Conservation (phyloP, 73 alveolate genomes). For the Blepharisma stoltei region DNA sequence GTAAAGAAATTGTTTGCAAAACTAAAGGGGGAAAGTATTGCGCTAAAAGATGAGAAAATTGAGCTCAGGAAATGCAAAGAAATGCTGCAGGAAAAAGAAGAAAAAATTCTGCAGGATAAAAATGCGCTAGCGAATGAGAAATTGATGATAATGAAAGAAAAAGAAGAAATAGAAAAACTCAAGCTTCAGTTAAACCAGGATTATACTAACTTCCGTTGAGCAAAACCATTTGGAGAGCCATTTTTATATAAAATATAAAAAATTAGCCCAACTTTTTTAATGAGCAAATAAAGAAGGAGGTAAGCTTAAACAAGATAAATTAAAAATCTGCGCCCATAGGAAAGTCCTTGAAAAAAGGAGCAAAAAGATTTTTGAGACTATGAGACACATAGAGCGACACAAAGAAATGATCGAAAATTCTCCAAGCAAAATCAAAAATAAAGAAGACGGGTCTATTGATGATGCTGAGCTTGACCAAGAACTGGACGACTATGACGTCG, state of each 20-base stretch:
- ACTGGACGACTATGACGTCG: no score
- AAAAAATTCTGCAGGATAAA: background rate
- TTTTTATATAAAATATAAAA: no score
- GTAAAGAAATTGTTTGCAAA: background rate
- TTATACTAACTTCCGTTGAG: no score
- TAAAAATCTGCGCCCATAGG: background rate
- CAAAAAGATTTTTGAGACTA: background rate
- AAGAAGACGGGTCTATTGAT: no score
- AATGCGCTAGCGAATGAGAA: background rate
- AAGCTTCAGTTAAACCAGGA: background rate
- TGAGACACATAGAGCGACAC: background rate
- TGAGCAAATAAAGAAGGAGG: no score
- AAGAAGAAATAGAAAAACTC: background rate
- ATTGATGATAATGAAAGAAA: background rate
- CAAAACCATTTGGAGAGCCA: no score
- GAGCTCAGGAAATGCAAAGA: background rate
- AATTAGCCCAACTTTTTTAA: no score
- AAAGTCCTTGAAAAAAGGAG: slow-evolving; percentile 12
- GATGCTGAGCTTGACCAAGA: no score
- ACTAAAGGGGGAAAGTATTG: background rate
- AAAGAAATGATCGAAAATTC: background rate
- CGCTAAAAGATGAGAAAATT: background rate
- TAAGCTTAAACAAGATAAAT: background rate
- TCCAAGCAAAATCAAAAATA: no score
- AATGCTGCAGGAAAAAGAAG: background rate